Conservation (phyloP, 1,139 yeast species). For the Suhomyces yuchorum region DNA sequence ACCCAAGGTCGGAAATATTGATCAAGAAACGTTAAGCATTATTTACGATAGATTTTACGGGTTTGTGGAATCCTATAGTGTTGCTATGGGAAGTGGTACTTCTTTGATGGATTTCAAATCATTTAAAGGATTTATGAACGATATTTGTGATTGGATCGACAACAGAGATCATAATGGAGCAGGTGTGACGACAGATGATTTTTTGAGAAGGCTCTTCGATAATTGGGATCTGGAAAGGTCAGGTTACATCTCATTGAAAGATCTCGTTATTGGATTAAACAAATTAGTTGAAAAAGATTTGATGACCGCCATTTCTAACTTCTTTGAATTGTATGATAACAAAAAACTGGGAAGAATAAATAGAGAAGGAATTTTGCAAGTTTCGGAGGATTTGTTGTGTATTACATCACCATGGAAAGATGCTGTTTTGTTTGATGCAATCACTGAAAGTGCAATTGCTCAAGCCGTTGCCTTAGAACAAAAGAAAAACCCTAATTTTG, state of each 20-base stretch:
- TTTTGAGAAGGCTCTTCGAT: conserved; percentile 64
- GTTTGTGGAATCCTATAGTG: conserved; percentile 66
- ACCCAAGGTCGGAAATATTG: conserved; percentile 67
- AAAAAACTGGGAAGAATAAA: conserved; percentile 64
- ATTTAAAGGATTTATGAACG: conserved; percentile 73
- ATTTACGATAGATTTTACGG: conserved; percentile 85
- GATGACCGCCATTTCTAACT: conserved; percentile 76
- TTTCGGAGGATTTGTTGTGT: conserved; percentile 83
- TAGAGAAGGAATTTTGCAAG: conserved; percentile 75
- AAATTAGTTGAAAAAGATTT: conserved; percentile 70
- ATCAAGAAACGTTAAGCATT: conserved; percentile 60
- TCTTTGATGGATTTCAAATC: conserved; percentile 71
- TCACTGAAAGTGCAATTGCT: conserved; percentile 64
- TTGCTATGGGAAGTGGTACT: conserved; percentile 72
- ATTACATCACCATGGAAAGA: conserved; percentile 85
- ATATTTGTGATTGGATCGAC: conserved; percentile 77
- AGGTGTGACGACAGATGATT: conserved; percentile 40
- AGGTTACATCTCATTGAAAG: conserved; percentile 65
- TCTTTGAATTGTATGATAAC: conserved; percentile 72
- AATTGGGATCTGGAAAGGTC: conserved; percentile 64
- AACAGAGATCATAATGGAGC: conserved; percentile 12
- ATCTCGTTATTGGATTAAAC: conserved; percentile 74
- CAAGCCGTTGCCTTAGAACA: conserved; percentile 65
- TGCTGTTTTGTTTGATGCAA: conserved; percentile 58
- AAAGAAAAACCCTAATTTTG: conserved; percentile 42